Base-by-base conservation (phyloP, 2,329 filamentous ascomycete species). In the Penicillium corylophilum region DNA sequence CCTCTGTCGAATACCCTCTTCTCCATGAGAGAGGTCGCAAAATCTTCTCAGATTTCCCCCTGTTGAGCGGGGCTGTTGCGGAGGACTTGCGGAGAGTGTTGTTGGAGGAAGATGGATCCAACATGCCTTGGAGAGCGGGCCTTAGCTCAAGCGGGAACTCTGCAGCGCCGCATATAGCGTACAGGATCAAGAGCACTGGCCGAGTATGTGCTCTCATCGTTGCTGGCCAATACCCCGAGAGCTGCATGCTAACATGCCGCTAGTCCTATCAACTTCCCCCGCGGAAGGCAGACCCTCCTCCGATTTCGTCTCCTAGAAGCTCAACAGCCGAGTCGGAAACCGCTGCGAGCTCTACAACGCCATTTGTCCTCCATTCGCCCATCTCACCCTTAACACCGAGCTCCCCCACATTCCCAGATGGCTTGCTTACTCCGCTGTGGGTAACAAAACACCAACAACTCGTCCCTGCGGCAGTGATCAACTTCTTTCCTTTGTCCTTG, bases 391-490 rank as follows among this genome's bases (percentile, higher is more conserved):
- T 97, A 26, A 94, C 89, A 35, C 91, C 92, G 3, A 82, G 81
- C 7, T 96, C 93, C 7, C 79, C 84, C 2, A 80, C 95, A 2
- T 97, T 94, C 67, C 92, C 93, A 7, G 94, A 97, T 73, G 94
- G 93, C 4, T 77, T 96, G 52, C 84, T 96, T 68, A 85, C 91
- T 54, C 81, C 86, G 18, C 74, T 83, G 54, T 99, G 93, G 93
- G 79, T 95, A 48, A 82, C 83, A 53, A 99, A 97, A 70, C 93
- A 97, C 69, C 92, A 96, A 66, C 79, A 88, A 46, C 78, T 90
- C 16, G 80, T 97, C 20, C 93, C 93, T 1, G 88, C 90, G 55
- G 81, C 90, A 23, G 87, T 90, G 60, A 71, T 95, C 28, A 88
- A 87, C 59, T 94, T 95, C 73, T 95, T 95, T 67, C 80, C 82